A percentile compares a stretch with the other conserved stretches of the same genome.
Evolutionary conservation across 2,329 filamentous ascomycete genomes (phyloP).

Genomic region (Cercospora zeae-maydis): DNA sequence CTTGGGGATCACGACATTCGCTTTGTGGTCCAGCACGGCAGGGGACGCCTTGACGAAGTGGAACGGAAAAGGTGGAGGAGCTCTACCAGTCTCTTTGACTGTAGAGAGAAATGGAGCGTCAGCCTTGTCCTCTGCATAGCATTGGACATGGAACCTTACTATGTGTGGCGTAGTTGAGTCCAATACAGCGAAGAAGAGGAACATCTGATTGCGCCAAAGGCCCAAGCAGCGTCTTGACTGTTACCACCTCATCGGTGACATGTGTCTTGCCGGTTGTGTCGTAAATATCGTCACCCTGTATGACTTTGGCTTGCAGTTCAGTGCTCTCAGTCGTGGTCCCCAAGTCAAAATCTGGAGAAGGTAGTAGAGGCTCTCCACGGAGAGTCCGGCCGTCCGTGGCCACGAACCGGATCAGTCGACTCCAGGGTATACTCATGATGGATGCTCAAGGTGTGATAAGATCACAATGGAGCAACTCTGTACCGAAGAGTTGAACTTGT

Average conservation of each 20-base stretch:
- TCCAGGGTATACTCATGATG: constrained; percentile 13
- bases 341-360: constrained; percentile 22
- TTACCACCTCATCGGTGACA: constrained; percentile 48
- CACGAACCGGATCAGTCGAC: constrained; percentile 68
- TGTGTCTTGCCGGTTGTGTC: constrained; percentile 43
- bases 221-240: constrained; percentile 52
- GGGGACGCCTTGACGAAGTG: constrained; percentile 71
- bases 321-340: constrained; percentile 36
- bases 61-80: constrained; percentile 66
- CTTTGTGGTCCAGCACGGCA: constrained; percentile 60
- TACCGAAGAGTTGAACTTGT: neutral
- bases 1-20: constrained; percentile 61
- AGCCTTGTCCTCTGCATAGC: neutral
- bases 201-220: constrained; percentile 51
- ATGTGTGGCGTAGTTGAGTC: constrained; percentile 59
- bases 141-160: constrained; percentile 25
- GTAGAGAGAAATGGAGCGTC: neutral
- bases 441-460: neutral
- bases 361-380: constrained; percentile 66
- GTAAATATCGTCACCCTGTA: constrained; percentile 46
- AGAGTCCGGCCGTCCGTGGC: constrained; percentile 65
- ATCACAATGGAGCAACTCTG: neutral
- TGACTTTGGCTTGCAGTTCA: constrained; percentile 50
- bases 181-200: constrained; percentile 56
- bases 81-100: constrained; percentile 53